Conservation (phyloP, 441 rosid genomes). For the Gossypium lobatum region DNA sequence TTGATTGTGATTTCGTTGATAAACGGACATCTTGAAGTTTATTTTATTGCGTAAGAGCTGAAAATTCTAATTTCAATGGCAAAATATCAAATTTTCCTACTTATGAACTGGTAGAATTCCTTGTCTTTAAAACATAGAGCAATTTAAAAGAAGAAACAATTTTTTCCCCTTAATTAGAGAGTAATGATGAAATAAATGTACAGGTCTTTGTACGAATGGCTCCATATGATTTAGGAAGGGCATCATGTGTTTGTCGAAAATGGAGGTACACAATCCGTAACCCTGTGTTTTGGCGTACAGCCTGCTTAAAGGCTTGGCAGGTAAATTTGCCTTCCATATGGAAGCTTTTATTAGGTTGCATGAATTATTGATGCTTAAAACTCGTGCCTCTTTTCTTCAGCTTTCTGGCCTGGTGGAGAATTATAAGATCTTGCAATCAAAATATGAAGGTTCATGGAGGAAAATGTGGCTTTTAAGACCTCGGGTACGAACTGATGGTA, state of each 20-base stretch:
- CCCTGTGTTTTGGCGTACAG: constrained; percentile 89
- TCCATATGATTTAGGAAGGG: constrained; percentile 82
- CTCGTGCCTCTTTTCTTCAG: constrained; percentile 25
- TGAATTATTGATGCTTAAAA: constrained; percentile 5
- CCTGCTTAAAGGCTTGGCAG: constrained; percentile 96
- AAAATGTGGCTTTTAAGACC: constrained; percentile 97
- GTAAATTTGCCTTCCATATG: constrained; percentile 21
- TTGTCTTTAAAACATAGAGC: neutral
- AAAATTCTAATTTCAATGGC: neutral
- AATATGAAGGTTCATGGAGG: constrained; percentile 86
- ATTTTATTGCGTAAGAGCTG: neutral
- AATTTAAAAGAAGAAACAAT: neutral
- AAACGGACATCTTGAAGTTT: neutral
- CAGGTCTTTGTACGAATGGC: constrained; percentile 77
- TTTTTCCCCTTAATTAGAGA: neutral
- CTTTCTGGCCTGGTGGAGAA: constrained; percentile 73
- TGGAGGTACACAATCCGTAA: constrained; percentile 91
- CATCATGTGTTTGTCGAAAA: constrained; percentile 84
- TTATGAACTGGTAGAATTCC: neutral
- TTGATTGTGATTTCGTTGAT: neutral
- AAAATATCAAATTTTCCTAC: neutral
- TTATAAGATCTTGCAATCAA: constrained; percentile 71
- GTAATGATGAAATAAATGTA: constrained; percentile 15
- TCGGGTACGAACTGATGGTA: constrained; percentile 86
- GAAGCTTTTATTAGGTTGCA: constrained; percentile 4